A percentile compares a stretch with the other conserved stretches of the same genome.
Conservation (phyloP, 495 filamentous ascomycete genomes). For the Penicillium lagena region DNA sequence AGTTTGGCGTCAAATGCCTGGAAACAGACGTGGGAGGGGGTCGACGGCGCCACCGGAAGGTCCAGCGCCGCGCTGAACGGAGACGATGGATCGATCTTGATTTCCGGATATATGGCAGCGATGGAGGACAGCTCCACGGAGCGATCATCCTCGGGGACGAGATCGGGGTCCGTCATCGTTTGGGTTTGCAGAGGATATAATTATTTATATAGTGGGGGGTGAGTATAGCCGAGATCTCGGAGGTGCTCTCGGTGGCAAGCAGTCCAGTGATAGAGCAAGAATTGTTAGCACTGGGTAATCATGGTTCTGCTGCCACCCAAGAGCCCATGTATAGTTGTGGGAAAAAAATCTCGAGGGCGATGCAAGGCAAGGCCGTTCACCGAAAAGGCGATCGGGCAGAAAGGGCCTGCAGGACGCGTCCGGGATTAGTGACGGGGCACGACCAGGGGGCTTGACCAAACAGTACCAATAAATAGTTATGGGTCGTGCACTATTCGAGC, state of each 20-base stretch:
- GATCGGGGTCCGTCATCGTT: constrained; percentile 23
- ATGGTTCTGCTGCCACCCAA: no score
- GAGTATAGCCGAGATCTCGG: no score
- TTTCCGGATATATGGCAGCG: constrained; percentile 83
- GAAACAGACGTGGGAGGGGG: constrained; percentile 66
- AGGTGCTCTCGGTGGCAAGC: no score
- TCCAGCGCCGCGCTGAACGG: constrained; percentile 63
- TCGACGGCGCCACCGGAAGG: constrained; percentile 62
- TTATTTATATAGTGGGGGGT: no score
- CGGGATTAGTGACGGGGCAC: constrained; percentile 9
- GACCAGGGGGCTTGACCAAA: not conserved
- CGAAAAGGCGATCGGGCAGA: constrained; percentile 12
- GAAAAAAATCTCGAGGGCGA: no score
- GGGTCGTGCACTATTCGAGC: constrained; percentile 1
- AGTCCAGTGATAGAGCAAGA: no score
- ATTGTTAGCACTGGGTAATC: no score
- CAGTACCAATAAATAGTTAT: no score
- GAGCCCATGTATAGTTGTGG: no score
- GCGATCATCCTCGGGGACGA: constrained; percentile 55
- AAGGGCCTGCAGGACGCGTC: constrained; percentile 6
- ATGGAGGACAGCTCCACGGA: constrained; percentile 77
- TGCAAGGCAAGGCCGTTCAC: not conserved
- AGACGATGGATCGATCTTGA: constrained; percentile 48
- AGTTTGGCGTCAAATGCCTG: constrained; percentile 38
- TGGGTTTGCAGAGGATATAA: not conserved